These are phyloP conservation scores for Globisporangium takayamanum DNA, from an alignment of 352 stramenopile species.

Conservation along the genomic window DNA sequence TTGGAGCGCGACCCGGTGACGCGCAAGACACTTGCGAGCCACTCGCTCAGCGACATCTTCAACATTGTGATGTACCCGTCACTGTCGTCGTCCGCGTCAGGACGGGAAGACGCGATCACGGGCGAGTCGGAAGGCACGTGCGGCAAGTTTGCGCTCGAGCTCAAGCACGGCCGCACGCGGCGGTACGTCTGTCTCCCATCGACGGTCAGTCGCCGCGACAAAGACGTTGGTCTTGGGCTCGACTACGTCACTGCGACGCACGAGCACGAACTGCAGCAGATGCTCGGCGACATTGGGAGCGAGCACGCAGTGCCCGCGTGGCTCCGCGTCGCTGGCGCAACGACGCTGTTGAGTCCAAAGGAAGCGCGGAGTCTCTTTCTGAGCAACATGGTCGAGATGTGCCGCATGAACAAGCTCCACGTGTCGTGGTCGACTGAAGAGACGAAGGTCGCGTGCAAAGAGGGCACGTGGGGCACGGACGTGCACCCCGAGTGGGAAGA, in stretches of 20 bases:
- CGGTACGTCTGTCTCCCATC: constrained; percentile 66
- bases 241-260: constrained; percentile 38
- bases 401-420: constrained; percentile 83
- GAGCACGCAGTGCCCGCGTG: constrained; percentile 52
- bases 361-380: constrained; percentile 75
- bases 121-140: constrained; percentile 51
- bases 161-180: constrained; percentile 78
- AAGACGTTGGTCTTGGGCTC: constrained; percentile 74
- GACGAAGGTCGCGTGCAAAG: constrained; percentile 79
- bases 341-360: constrained; percentile 69
- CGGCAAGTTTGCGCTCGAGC: constrained; percentile 78
- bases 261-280: constrained; percentile 62
- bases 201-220: constrained; percentile 55
- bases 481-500: constrained; percentile 81
- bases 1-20: constrained; percentile 74
- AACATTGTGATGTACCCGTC: constrained; percentile 86
- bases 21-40: constrained; percentile 53
- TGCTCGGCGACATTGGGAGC: constrained; percentile 64
- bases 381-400: constrained; percentile 87
- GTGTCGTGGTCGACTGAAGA: constrained; percentile 85
- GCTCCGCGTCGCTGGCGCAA: constrained; percentile 67
- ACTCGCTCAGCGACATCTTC: constrained; percentile 76
- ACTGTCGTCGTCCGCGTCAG: constrained; percentile 36
- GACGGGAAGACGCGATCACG: constrained; percentile 23
- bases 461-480: constrained; percentile 78